Conservation (phyloP, 441 rosid species). For the Gossypium schwendimanii region DNA sequence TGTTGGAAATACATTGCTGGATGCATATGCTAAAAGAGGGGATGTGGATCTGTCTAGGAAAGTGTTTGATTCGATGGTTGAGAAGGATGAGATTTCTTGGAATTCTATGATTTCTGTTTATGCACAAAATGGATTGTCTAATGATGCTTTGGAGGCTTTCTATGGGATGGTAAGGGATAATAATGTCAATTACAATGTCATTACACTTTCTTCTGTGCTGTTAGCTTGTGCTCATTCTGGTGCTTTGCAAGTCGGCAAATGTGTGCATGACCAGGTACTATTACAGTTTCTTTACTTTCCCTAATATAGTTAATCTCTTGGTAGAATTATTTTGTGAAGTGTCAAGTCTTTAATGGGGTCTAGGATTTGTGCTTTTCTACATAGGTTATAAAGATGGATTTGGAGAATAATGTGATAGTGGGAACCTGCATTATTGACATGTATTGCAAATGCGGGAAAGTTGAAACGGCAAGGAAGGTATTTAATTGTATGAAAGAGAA, state of each 20-base stretch:
- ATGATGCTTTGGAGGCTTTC: slow-evolving; percentile 55
- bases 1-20: slow-evolving; percentile 61
- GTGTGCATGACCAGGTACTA: slow-evolving; percentile 70
- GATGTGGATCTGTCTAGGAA: slow-evolving; percentile 45
- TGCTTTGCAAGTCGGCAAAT: slow-evolving; percentile 51
- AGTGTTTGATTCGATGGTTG: slow-evolving; percentile 58
- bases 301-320: neutral
- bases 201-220: slow-evolving; percentile 61
- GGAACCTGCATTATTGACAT: slow-evolving; percentile 71
- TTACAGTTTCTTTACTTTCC: neutral
- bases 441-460: slow-evolving; percentile 82
- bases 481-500: slow-evolving; percentile 54
- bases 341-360: slow-evolving; percentile 5
- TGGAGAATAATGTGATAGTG: slow-evolving; percentile 48
- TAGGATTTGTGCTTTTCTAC: slow-evolving; percentile 12
- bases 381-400: slow-evolving; percentile 68
- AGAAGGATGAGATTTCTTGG: slow-evolving; percentile 65
- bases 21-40: slow-evolving; percentile 69
- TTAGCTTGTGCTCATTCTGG: slow-evolving; percentile 69
- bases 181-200: slow-evolving; percentile 44
- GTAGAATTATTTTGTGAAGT: neutral
- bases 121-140: slow-evolving; percentile 64
- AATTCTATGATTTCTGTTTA: slow-evolving; percentile 65
- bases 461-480: slow-evolving; percentile 49
- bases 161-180: slow-evolving; percentile 31